Evolutionary conservation across 768 basidiomycete genomes (phyloP).

Genomic region (Boletus subparvulus): DNA sequence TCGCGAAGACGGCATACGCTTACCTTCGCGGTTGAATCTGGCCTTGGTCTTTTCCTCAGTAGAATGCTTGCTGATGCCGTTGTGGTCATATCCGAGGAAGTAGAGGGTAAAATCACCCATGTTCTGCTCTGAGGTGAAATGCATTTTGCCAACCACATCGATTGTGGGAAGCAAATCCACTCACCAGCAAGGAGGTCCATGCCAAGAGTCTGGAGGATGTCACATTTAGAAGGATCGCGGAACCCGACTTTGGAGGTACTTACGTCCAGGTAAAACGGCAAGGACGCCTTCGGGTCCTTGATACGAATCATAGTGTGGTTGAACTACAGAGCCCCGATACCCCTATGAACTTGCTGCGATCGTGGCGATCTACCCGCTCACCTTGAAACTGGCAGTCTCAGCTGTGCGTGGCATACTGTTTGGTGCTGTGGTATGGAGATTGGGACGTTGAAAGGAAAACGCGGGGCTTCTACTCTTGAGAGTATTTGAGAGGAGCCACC

Average conservation of each 20-base stretch:
- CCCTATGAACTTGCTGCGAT: background rate
- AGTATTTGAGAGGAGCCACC: constrained; percentile 1
- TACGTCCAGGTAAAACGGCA: constrained; percentile 79
- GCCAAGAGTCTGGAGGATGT: constrained; percentile 50
- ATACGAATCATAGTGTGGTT: constrained; percentile 90
- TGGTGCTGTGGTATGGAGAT: constrained; percentile 9
- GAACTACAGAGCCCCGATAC: constrained; percentile 43
- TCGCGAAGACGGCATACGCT: background rate
- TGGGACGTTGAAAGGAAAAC: background rate
- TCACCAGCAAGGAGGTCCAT: constrained; percentile 71
- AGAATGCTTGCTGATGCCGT: constrained; percentile 45
- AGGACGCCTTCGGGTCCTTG: constrained; percentile 80
- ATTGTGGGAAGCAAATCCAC: constrained; percentile 1
- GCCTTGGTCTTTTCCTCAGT: constrained; percentile 51
- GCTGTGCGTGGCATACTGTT: constrained; percentile 58
- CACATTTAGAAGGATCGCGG: background rate
- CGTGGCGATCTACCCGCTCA: constrained; percentile 19
- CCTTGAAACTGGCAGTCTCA: constrained; percentile 67
- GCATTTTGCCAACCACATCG: background rate
- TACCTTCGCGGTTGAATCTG: constrained; percentile 67
- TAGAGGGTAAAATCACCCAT: constrained; percentile 72
- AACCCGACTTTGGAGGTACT: constrained; percentile 15
- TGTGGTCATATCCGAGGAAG: constrained; percentile 80
- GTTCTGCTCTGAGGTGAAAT: constrained; percentile 43
- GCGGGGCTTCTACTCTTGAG: constrained; percentile 3